phyloP scores from a whole-genome alignment of 73 alveolate species.

The Blepharisma stoltei region DNA sequence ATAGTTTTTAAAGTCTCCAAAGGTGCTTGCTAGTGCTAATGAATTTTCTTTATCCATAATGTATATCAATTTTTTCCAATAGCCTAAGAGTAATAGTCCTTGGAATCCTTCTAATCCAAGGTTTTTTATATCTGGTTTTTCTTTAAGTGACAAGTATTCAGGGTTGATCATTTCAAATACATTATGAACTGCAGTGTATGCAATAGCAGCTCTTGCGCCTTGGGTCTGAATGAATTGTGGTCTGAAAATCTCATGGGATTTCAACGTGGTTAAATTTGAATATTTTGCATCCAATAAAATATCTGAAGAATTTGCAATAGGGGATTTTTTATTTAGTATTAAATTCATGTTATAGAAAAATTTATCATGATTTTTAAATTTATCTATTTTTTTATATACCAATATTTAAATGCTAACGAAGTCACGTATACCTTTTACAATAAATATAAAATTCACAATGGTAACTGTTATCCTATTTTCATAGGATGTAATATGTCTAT shows the following conservation, averaged over 20 bases:
- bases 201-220: slow-evolving; percentile 59
- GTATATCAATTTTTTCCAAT: slow-evolving; percentile 70
- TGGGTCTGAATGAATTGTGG: background rate
- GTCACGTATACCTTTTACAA: too few relatives aligned
- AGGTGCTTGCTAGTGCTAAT: slow-evolving; percentile 39
- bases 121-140: slow-evolving; percentile 15
- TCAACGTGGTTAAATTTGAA: slow-evolving; percentile 60
- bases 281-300: too few relatives aligned
- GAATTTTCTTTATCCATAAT: slow-evolving; percentile 45
- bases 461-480: too few relatives aligned
- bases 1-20: slow-evolving; percentile 27
- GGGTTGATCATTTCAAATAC: slow-evolving; percentile 74
- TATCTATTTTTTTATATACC: too few relatives aligned
- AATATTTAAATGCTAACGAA: slow-evolving; percentile 64
- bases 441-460: too few relatives aligned
- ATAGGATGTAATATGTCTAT: too few relatives aligned
- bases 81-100: slow-evolving; percentile 56
- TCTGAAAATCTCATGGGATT: background rate
- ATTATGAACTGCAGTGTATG: slow-evolving; percentile 79
- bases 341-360: too few relatives aligned
- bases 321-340: too few relatives aligned
- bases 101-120: slow-evolving; percentile 21
- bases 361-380: too few relatives aligned
- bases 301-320: too few relatives aligned
- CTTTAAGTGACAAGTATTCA: slow-evolving; percentile 50